Conservation (phyloP, 768 basidiomycete genomes). For the Suillus tomentosus region DNA sequence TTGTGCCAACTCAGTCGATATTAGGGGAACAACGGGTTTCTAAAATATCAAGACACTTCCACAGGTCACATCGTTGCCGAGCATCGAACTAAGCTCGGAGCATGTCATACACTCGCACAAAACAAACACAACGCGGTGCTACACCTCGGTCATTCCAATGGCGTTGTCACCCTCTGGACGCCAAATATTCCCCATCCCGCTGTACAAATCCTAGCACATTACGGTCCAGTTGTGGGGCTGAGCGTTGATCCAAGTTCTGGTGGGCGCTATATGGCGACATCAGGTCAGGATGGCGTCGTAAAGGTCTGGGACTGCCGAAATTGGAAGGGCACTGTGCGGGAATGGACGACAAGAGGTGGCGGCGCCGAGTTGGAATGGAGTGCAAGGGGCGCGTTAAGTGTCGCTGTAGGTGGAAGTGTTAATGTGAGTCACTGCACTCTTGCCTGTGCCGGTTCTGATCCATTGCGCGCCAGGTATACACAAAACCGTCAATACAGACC, state of each 20-base stretch:
- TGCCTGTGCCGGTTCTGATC: slow-evolving; percentile 10
- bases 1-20: slow-evolving; percentile 1
- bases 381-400: slow-evolving; percentile 77
- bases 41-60: slow-evolving; percentile 97
- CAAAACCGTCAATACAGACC: slow-evolving; percentile 62
- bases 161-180: slow-evolving; percentile 95
- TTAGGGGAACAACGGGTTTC: slow-evolving; percentile 84
- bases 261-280: slow-evolving; percentile 89
- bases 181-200: slow-evolving; percentile 92
- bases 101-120: slow-evolving; percentile 84
- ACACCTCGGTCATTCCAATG: slow-evolving; percentile 93
- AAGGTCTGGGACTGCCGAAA: slow-evolving; percentile 98
- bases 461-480: slow-evolving; percentile 60
- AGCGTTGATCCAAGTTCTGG: slow-evolving; percentile 83
- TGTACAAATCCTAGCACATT: slow-evolving; percentile 88
- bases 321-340: slow-evolving; percentile 86
- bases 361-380: slow-evolving; percentile 81
- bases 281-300: slow-evolving; percentile 84
- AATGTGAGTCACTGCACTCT: slow-evolving; percentile 54
- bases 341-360: slow-evolving; percentile 74
- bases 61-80: slow-evolving; percentile 85
- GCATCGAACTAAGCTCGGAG: slow-evolving; percentile 89
- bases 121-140: slow-evolving; percentile 93
- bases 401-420: slow-evolving; percentile 80
- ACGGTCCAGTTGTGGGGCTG: slow-evolving; percentile 81